Percentiles rank a stretch among this genome's conserved stretches.
Conservation (phyloP, 192 early-diverging fungal genomes). For the Entomortierella parvispora region DNA sequence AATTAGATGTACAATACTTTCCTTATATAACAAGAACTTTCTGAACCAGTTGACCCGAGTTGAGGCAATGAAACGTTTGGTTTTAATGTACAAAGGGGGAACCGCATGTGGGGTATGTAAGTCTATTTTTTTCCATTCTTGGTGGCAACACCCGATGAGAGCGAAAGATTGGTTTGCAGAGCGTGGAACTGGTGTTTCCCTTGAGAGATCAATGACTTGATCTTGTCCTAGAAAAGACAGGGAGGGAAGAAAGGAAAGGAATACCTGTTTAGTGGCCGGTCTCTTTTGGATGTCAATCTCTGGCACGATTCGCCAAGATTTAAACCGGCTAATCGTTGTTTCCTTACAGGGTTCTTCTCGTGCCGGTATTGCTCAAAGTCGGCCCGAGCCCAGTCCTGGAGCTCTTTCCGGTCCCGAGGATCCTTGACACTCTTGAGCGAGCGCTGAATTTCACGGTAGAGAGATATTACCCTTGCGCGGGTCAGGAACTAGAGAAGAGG, state of each 20-base stretch:
- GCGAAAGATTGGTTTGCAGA: constrained; percentile 37
- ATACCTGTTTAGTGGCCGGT: too few species aligned
- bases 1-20: neutral
- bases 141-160: constrained; percentile 18
- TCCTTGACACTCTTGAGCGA: constrained; percentile 36
- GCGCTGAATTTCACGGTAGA: constrained; percentile 47
- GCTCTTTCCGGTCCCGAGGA: constrained; percentile 36
- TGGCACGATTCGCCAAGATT: too few species aligned
- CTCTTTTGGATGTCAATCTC: too few species aligned
- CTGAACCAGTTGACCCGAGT: too few species aligned
- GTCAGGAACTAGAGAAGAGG: constrained; percentile 50
- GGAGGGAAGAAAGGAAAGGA: neutral
- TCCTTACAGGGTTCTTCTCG: constrained; percentile 46
- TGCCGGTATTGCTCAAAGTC: constrained; percentile 50
- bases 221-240: constrained; percentile 29
- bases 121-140: constrained; percentile 27
- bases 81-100: too few species aligned
- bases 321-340: too few species aligned
- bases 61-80: too few species aligned
- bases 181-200: constrained; percentile 51
- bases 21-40: constrained; percentile 2
- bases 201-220: constrained; percentile 49
- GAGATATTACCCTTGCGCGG: constrained; percentile 35
- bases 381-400: constrained; percentile 41
- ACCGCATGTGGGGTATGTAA: too few species aligned